Percentiles rank a stretch among this genome's conserved stretches.
phyloP scores from a whole-genome alignment of 2,329 filamentous ascomycete species.

The Penicillium concentricum region DNA sequence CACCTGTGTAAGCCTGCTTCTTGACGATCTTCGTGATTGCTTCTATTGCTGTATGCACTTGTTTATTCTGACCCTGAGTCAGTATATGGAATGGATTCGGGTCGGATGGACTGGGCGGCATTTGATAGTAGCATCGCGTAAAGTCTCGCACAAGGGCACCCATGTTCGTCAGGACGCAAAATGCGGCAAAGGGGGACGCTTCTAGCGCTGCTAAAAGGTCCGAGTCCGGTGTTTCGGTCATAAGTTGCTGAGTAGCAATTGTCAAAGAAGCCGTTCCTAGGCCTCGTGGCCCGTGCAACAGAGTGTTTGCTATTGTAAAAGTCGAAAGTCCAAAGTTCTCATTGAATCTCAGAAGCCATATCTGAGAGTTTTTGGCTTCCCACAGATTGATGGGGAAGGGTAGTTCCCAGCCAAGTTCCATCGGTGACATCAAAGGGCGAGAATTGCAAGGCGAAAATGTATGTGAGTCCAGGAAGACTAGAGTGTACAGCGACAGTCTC shows the following conservation, averaged over 20 bases:
- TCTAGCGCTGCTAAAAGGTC: slow-evolving; percentile 24
- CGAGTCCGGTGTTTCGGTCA: slow-evolving; percentile 28
- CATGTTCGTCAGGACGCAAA: slow-evolving; percentile 31
- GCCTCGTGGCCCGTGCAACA: slow-evolving; percentile 15
- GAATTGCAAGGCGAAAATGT: slow-evolving; percentile 32
- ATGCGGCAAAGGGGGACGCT: slow-evolving; percentile 27
- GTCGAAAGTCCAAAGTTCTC: slow-evolving; percentile 11
- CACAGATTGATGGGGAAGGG: slow-evolving; percentile 29
- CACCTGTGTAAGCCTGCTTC: slow-evolving; percentile 4
- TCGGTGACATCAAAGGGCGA: slow-evolving; percentile 29
- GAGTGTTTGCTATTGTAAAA: slow-evolving; percentile 1
- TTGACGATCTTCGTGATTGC: slow-evolving; percentile 21
- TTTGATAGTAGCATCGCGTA: slow-evolving; percentile 37
- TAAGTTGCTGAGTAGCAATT: slow-evolving; percentile 34
- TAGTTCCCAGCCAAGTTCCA: slow-evolving; percentile 39
- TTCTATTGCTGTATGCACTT: slow-evolving; percentile 26
- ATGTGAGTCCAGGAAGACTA: slow-evolving; percentile 31
- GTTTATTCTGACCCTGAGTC: slow-evolving; percentile 34
- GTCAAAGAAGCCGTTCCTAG: slow-evolving; percentile 27
- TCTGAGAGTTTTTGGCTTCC: slow-evolving; percentile 29
- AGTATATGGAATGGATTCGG: slow-evolving; percentile 36
- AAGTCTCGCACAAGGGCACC: slow-evolving; percentile 32
- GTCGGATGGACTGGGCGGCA: slow-evolving; percentile 32
- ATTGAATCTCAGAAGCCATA: slow-evolving; percentile 26
- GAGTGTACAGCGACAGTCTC: slow-evolving; percentile 31